Conservation (phyloP, 805 yeast genomes). For the Barnettozyma siamensis region DNA sequence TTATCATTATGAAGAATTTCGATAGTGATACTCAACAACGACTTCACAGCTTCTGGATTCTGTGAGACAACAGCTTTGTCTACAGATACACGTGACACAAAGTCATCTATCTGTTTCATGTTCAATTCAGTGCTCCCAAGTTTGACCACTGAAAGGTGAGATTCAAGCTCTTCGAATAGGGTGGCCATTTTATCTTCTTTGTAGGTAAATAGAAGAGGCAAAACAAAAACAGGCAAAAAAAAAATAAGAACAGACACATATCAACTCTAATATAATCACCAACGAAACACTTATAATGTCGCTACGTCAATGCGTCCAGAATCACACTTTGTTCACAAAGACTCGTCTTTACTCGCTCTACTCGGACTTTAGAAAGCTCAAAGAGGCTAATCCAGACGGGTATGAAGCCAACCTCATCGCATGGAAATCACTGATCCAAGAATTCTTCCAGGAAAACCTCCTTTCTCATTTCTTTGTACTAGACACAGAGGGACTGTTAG, state of each 20-base stretch:
- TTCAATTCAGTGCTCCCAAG: background rate
- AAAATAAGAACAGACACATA: background rate
- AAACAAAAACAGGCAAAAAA: background rate
- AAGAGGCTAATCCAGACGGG: constrained; percentile 36
- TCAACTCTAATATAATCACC: no score
- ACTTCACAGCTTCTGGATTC: constrained; percentile 3
- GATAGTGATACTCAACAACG: constrained; percentile 3
- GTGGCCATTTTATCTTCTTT: background rate
- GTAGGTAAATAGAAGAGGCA: background rate
- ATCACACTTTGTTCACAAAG: constrained; percentile 25
- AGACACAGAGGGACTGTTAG: constrained; percentile 23
- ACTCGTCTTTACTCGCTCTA: constrained; percentile 35
- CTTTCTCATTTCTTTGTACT: constrained; percentile 20
- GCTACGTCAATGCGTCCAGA: constrained; percentile 15
- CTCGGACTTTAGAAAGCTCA: constrained; percentile 32
- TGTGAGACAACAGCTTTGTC: constrained; percentile 8
- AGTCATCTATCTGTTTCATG: background rate
- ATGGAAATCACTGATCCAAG: constrained; percentile 29
- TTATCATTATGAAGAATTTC: constrained; percentile 6
- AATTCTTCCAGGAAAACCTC: constrained; percentile 11
- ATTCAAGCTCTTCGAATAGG: constrained; percentile 3
- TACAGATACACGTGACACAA: constrained; percentile 4
- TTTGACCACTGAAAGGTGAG: constrained; percentile 2
- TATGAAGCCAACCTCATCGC: constrained; percentile 34
- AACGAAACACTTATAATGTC: background rate